phyloP scores from a whole-genome alignment of 176 grass and related monocot genomes.

The Poa annua region DNA sequence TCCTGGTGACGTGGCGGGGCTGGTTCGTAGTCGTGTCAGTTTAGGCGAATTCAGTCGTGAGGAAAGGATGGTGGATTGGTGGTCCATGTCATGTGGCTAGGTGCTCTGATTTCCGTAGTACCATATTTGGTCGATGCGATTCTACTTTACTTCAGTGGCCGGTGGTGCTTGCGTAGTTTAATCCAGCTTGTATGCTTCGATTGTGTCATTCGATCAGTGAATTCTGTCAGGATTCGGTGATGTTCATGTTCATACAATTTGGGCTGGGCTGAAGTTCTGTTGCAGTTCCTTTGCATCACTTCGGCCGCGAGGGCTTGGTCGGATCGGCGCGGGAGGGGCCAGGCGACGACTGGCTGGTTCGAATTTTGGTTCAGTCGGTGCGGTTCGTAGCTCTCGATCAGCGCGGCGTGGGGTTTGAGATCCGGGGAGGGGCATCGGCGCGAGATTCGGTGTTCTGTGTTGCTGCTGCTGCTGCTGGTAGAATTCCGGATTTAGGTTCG shows the following conservation, averaged over 20 bases:
- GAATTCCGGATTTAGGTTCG: not conserved
- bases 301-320: not conserved
- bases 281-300: too few relatives aligned
- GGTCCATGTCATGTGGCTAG: too few relatives aligned
- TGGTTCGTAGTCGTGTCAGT: not conserved
- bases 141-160: not conserved
- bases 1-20: too few relatives aligned
- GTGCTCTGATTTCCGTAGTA: too few relatives aligned
- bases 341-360: too few relatives aligned
- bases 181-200: not conserved
- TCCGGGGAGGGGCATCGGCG: conserved; percentile 23
- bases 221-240: not conserved
- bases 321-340: not conserved
- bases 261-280: too few relatives aligned
- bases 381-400: not conserved
- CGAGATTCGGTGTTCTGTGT: not conserved
- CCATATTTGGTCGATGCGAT: not conserved
- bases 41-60: not conserved
- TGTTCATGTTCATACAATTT: too few relatives aligned
- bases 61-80: too few relatives aligned
- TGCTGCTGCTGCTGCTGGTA: not conserved
- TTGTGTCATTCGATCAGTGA: not conserved
- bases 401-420: not conserved
- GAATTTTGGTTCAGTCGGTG: not conserved
- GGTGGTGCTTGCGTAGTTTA: not conserved